Percentiles rank a stretch among this genome's conserved stretches.
phyloP scores from a whole-genome alignment of 306 rosid species.

The Mucuna pruriens region DNA sequence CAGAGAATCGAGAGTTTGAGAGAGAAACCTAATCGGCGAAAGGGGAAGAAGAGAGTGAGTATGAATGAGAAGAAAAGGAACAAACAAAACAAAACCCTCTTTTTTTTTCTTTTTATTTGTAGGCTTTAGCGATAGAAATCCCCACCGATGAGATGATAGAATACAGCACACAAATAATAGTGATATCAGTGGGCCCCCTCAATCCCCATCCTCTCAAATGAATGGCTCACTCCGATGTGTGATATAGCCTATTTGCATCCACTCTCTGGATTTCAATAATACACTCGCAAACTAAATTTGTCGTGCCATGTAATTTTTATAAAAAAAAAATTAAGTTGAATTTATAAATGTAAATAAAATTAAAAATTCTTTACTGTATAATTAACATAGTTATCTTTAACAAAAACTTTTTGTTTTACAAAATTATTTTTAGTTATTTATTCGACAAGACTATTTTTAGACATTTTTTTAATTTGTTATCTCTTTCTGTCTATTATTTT shows the following conservation, averaged over 20 bases:
- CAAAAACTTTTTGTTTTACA: no score
- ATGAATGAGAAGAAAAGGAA: neutral
- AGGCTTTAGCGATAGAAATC: neutral
- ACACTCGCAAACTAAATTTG: neutral
- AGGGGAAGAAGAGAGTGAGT: neutral
- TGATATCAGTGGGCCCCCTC: constrained; percentile 35
- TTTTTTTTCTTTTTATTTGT: neutral
- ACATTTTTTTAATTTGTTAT: no score
- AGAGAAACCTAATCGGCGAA: neutral
- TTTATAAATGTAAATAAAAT: no score
- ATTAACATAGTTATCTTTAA: no score
- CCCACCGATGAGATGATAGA: constrained; percentile 4
- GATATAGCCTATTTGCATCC: constrained; percentile 7
- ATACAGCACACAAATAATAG: neutral
- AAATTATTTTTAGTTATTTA: no score
- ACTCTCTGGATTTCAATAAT: neutral
- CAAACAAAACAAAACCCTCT: constrained; percentile 10
- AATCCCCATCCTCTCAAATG: constrained; percentile 36
- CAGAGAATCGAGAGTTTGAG: neutral
- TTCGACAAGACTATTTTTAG: no score
- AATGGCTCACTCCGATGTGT: constrained; percentile 38
- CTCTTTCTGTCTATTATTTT: no score
- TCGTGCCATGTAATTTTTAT: no score
- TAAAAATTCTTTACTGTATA: no score
- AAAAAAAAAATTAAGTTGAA: no score